Conservation (phyloP, 2,329 filamentous ascomycete species). For the Pestalotiopsis sp. region DNA sequence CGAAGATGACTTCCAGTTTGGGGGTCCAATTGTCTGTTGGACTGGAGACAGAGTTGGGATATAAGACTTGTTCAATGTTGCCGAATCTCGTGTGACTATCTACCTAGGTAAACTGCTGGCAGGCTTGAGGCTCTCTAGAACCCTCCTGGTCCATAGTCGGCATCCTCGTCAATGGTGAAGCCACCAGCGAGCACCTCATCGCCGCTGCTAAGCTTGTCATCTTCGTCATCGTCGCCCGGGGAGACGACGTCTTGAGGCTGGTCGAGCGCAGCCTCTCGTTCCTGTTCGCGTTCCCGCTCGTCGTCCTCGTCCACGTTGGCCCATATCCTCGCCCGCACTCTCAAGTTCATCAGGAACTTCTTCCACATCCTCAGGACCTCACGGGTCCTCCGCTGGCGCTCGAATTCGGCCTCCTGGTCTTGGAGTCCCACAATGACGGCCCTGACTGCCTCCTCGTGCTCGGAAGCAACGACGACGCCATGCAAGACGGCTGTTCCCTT, state of each 20-base stretch:
- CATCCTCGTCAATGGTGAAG: slow-evolving; percentile 37
- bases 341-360: slow-evolving; percentile 75
- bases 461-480: slow-evolving; percentile 75
- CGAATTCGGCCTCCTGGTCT: slow-evolving; percentile 65
- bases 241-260: slow-evolving; percentile 34
- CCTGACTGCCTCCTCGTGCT: slow-evolving; percentile 72
- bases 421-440: slow-evolving; percentile 70
- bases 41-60: too few species aligned
- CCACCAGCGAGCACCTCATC: slow-evolving; percentile 43
- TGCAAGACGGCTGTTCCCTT: slow-evolving; percentile 82
- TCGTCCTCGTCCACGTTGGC: slow-evolving; percentile 54
- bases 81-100: too few species aligned
- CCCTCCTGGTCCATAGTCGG: slow-evolving; percentile 22
- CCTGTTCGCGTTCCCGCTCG: slow-evolving; percentile 39
- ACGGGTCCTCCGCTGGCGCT: slow-evolving; percentile 64
- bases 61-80: too few species aligned
- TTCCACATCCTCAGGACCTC: slow-evolving; percentile 71
- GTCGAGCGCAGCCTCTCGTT: slow-evolving; percentile 34
- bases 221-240: slow-evolving; percentile 15
- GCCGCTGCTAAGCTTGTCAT: slow-evolving; percentile 36
- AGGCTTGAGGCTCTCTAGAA: neutral
- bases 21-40: too few species aligned
- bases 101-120: neutral
- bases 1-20: too few species aligned
- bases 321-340: slow-evolving; percentile 76